Base-by-base conservation (phyloP, 2,329 filamentous ascomycete genomes). In the Penicillium olsonii region DNA sequence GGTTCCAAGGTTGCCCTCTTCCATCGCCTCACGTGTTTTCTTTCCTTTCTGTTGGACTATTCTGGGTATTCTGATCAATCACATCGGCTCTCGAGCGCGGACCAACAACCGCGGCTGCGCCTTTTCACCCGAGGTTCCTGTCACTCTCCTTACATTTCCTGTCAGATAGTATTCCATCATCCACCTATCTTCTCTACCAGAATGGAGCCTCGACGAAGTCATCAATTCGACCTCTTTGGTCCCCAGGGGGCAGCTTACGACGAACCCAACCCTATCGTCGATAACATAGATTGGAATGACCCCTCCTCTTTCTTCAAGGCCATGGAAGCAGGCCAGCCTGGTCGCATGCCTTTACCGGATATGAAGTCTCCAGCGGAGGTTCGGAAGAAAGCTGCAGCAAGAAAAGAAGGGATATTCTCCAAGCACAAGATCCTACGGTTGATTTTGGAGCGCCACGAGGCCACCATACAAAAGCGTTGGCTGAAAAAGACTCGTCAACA, bases 381-480 rank as follows among this genome's bases (percentile, higher is more conserved):
- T 8, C 50, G 45, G 24, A 18, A 42, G 38, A 45, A 53, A 35
- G 35, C n/a, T 27, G 26, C 18, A 52, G 52, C 5, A 24, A 38
- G 37, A 12, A 24, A 11, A 24, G 11, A 22, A 20, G 20, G n/a
- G 4, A 71, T 79, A 15, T 72, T 74, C 48, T 52, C 50, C 6
- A 50, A 59, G 50, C 76, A 71, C 56, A 53, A 66, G 5, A 48
- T 37, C 3, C 61, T 81, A 7, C 65, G 66, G 10, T 60, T 61
- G 1, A 78, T 81, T 5, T 46, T 84, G 2, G 63, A 74, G 34
- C 73, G 79, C 4, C 77, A 82, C 41, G 79, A 84, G 57, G 64
- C 62, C 1, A 75, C 71, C 0, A 75, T 84, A 10, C 74, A 75
- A 45, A 80, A 75, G 53, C 73, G 81, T 33, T 85, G 81, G 81